These are phyloP conservation scores for Melampsora americana DNA, from an alignment of 1,284 basidiomycete species.

Conservation along the genomic window DNA sequence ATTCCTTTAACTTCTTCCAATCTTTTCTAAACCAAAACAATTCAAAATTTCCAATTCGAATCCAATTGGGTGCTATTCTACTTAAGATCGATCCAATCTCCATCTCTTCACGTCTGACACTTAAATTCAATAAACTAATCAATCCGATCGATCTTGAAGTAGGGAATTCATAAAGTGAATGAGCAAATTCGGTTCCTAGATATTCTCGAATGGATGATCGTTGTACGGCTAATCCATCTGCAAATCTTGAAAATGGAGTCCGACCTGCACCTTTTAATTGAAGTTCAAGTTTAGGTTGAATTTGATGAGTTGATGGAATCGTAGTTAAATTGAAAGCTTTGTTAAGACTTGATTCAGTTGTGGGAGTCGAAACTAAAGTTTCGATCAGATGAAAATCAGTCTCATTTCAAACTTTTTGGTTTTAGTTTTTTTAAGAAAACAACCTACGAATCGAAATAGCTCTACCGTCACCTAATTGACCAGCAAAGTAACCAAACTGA, in stretches of 20 bases:
- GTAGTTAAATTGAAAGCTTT: neutral
- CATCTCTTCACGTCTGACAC: slow-evolving; percentile 72
- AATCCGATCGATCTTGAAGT: slow-evolving; percentile 84
- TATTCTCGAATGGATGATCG: slow-evolving; percentile 51
- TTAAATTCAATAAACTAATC: slow-evolving; percentile 69
- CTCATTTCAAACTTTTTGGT: too few species aligned
- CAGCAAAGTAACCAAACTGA: slow-evolving; percentile 72
- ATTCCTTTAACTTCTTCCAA: slow-evolving; percentile 50
- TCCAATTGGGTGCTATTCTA: slow-evolving; percentile 81
- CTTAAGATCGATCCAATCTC: slow-evolving; percentile 78
- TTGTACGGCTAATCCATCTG: slow-evolving; percentile 52
- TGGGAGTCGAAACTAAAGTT: neutral
- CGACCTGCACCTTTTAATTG: slow-evolving; percentile 54
- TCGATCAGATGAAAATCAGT: too few species aligned
- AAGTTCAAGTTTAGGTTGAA: slow-evolving; percentile 50
- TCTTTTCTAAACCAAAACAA: slow-evolving; percentile 58
- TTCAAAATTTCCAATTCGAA: slow-evolving; percentile 88
- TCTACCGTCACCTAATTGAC: slow-evolving; percentile 93
- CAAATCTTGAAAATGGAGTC: slow-evolving; percentile 53
- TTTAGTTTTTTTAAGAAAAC: too few species aligned
- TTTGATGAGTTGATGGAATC: neutral
- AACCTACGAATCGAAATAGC: slow-evolving; percentile 64
- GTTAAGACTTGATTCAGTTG: neutral
- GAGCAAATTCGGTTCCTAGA: slow-evolving; percentile 44
- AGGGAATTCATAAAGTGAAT: slow-evolving; percentile 64